phyloP scores from a whole-genome alignment of 352 stramenopile genomes.

The Globisporangium acanthophoron region DNA sequence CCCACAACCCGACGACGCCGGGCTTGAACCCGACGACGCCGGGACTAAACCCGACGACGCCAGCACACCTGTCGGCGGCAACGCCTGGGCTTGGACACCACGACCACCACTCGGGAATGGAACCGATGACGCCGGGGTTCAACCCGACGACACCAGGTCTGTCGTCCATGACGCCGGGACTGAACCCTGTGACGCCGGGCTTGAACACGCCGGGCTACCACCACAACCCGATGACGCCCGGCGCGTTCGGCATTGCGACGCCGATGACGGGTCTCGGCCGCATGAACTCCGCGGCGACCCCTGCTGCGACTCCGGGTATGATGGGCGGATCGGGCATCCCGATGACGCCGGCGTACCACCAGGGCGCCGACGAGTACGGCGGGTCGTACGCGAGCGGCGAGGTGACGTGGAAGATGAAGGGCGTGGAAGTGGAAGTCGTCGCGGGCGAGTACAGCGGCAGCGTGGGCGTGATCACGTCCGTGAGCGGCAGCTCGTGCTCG shows the following conservation, averaged over 20 bases:
- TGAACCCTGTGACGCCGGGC: conserved; percentile 78
- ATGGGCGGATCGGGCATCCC: conserved; percentile 54
- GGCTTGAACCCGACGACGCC: conserved; percentile 78
- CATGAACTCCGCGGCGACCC: conserved; percentile 60
- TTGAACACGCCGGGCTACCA: conserved; percentile 80
- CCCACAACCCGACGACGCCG: conserved; percentile 73
- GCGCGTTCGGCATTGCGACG: conserved; percentile 69
- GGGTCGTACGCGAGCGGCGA: conserved; percentile 40
- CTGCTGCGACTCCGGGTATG: conserved; percentile 71
- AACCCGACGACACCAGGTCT: conserved; percentile 81
- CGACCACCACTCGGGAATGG: conserved; percentile 63
- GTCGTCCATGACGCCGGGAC: conserved; percentile 70
- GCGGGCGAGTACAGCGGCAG: conserved; percentile 59
- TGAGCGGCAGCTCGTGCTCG: conserved; percentile 67
- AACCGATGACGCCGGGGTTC: conserved; percentile 86
- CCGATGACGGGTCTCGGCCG: conserved; percentile 49
- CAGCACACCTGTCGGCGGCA: conserved; percentile 59
- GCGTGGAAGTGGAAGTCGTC: conserved; percentile 77
- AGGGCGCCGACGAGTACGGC: conserved; percentile 32
- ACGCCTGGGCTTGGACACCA: conserved; percentile 60
- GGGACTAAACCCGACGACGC: conserved; percentile 68
- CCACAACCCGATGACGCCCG: conserved; percentile 87
- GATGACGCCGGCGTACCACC: conserved; percentile 72
- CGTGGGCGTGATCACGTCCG: conserved; percentile 69
- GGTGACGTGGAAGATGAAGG: conserved; percentile 87